These are phyloP conservation scores for Gossypium arboreum DNA, from an alignment of 345 rosid species.

Conservation along the genomic window DNA sequence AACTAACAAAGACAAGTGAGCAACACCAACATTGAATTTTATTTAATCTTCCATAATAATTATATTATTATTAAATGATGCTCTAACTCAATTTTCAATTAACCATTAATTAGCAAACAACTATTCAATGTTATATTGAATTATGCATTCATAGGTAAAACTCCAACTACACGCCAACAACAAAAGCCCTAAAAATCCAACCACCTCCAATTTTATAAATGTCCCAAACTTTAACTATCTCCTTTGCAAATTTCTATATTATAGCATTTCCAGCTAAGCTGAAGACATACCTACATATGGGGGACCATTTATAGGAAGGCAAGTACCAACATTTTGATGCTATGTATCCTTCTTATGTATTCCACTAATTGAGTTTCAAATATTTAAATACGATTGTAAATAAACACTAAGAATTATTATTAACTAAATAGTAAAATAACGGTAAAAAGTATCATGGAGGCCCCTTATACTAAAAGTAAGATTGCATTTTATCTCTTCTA, in stretches of 20 bases:
- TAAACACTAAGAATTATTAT: too few species aligned
- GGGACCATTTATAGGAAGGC: slow-evolving; percentile 41
- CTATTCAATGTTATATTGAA: background rate
- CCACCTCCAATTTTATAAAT: background rate
- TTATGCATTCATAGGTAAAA: background rate
- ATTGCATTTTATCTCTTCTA: too few species aligned
- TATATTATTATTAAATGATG: background rate
- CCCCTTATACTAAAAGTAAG: too few species aligned
- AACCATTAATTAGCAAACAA: background rate
- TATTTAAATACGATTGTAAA: too few species aligned
- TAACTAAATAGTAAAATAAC: background rate
- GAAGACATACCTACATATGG: slow-evolving; percentile 21
- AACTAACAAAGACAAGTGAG: too few species aligned
- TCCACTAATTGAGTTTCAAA: background rate
- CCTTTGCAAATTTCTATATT: background rate
- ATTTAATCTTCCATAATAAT: too few species aligned
- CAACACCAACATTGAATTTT: background rate
- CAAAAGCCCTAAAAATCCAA: background rate
- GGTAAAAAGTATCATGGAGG: too few species aligned
- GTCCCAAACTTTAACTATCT: background rate
- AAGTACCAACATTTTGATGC: slow-evolving; percentile 15
- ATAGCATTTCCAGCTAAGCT: slow-evolving; percentile 34
- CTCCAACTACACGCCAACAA: background rate
- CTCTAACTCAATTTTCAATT: background rate
- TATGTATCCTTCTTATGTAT: too few species aligned